Evolutionary conservation across 2,329 filamentous ascomycete species (phyloP).

Genomic region (Didymella glomerata): DNA sequence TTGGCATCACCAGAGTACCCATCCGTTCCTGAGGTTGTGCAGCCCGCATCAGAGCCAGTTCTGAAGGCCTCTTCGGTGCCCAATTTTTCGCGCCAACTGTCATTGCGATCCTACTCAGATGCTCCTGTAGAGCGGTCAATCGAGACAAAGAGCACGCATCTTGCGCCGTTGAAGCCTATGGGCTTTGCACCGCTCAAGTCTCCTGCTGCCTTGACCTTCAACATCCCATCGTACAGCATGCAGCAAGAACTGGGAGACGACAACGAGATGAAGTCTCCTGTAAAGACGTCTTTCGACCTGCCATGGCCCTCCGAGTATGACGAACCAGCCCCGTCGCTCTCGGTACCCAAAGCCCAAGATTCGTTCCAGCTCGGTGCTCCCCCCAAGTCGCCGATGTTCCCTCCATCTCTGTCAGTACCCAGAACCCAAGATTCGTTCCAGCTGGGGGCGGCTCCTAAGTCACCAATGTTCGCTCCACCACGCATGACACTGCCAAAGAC

Average conservation of each 20-base stretch:
- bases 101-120: conserved; percentile 34
- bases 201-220: conserved; percentile 42
- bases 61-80: conserved; percentile 36
- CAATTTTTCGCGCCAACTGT: conserved; percentile 53
- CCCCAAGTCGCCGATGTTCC: conserved; percentile 38
- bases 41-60: conserved; percentile 23
- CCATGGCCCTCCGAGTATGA: conserved; percentile 43
- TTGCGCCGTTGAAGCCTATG: conserved; percentile 26
- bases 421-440: conserved; percentile 24
- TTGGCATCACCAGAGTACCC: conserved; percentile 15
- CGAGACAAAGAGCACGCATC: conserved; percentile 15
- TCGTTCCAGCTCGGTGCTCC: conserved; percentile 21
- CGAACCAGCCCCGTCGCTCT: conserved; percentile 24
- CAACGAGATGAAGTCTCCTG: conserved; percentile 40
- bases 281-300: conserved; percentile 42
- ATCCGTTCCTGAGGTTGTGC: conserved; percentile 22
- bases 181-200: conserved; percentile 39
- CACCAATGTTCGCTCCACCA: conserved; percentile 30
- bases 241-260: conserved; percentile 23
- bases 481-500: conserved; percentile 18
- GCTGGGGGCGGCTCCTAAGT: conserved; percentile 27
- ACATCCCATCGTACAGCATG: conserved; percentile 32
- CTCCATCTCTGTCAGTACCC: conserved; percentile 14
- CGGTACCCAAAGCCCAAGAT: conserved; percentile 24
- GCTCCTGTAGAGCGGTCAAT: conserved; percentile 26